Percentiles rank a stretch among this genome's conserved stretches.
Evolutionary conservation across 2,329 filamentous ascomycete species (phyloP).

Genomic region (Aspergillus candidus): DNA sequence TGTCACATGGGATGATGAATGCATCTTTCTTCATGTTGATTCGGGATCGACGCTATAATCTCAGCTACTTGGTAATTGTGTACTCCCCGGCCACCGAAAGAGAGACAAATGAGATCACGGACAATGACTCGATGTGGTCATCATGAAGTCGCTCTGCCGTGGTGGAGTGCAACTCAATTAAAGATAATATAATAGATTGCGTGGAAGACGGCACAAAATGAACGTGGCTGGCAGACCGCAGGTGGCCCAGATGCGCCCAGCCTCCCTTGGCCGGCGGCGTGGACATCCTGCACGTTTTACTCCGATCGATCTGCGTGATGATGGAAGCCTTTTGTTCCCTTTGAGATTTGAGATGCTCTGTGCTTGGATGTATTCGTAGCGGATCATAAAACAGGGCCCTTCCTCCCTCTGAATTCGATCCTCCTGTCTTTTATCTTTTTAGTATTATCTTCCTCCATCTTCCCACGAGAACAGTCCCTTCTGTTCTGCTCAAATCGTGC

Average conservation of each 20-base stretch:
- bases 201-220: conserved; percentile 10
- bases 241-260: conserved; percentile 12
- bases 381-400: conserved; percentile 6
- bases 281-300: conserved; percentile 10
- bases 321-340: conserved; percentile 5
- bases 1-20: too few species aligned
- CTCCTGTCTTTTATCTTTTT: neutral
- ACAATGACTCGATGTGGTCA: too few species aligned
- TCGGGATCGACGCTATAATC: too few species aligned
- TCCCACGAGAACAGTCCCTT: neutral
- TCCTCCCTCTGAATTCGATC: neutral
- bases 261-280: conserved; percentile 16
- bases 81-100: too few species aligned
- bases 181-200: neutral
- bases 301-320: conserved; percentile 12
- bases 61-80: too few species aligned
- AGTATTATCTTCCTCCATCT: neutral
- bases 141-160: too few species aligned
- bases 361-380: conserved; percentile 1
- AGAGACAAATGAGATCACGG: too few species aligned
- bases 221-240: conserved; percentile 13
- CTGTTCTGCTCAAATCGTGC: neutral
- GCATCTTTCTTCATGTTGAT: too few species aligned
- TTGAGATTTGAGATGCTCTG: neutral
- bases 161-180: too few species aligned